Conservation (phyloP, 202 grass and related monocot genomes). For the Panicum virgatum region DNA sequence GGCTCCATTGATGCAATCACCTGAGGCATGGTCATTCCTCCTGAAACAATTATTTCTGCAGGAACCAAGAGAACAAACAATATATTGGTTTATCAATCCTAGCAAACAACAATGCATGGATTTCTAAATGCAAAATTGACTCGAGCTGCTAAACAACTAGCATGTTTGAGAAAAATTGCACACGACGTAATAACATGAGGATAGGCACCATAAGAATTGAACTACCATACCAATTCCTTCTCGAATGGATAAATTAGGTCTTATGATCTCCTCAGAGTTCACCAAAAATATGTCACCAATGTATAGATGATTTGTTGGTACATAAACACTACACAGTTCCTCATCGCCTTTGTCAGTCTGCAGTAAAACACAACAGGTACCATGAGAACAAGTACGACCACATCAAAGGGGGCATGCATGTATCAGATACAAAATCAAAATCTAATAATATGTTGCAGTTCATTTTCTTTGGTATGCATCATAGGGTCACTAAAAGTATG, state of each 20-base stretch:
- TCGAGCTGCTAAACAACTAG: neutral
- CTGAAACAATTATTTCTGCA: constrained; percentile 94
- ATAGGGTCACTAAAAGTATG: neutral
- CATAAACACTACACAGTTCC: constrained; percentile 94
- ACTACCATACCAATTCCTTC: constrained; percentile 83
- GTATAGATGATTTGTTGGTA: constrained; percentile 99
- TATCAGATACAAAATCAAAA: constrained; percentile 12
- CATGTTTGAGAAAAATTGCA: constrained; percentile 22
- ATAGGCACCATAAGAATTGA: neutral
- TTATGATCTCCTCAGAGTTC: constrained; percentile 92
- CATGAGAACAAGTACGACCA: neutral
- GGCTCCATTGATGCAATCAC: constrained; percentile 75
- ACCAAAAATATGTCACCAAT: constrained; percentile 98
- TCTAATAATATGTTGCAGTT: too few relatives aligned
- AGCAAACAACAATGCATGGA: neutral
- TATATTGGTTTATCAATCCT: neutral
- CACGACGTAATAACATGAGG: neutral
- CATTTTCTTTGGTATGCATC: too few relatives aligned
- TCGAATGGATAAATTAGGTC: constrained; percentile 92
- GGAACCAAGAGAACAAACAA: constrained; percentile 9
- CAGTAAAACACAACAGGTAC: constrained; percentile 19
- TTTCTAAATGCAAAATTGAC: neutral
- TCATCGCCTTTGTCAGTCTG: constrained; percentile 96
- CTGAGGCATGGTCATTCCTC: constrained; percentile 96
- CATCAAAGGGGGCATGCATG: neutral